These are phyloP conservation scores for Trichophyton simii DNA, from an alignment of 2,329 filamentous ascomycete species.

Conservation along the genomic window DNA sequence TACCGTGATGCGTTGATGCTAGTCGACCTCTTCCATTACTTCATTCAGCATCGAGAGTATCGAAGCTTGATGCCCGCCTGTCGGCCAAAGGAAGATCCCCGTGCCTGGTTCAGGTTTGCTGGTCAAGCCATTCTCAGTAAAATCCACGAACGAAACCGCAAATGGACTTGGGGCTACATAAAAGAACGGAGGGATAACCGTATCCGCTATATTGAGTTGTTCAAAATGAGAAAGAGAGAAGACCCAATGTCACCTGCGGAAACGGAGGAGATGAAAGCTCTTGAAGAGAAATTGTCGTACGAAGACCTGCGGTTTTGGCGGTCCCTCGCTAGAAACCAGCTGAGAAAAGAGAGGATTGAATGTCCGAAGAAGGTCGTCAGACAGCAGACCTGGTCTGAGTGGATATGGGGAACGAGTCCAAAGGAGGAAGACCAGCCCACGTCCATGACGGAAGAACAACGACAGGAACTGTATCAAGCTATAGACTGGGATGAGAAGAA, in stretches of 20 bases:
- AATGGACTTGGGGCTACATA: constrained; percentile 95
- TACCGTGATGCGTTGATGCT: constrained; percentile 97
- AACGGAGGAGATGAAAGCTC: constrained; percentile 53
- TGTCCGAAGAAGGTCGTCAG: constrained; percentile 52
- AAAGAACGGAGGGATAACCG: constrained; percentile 84
- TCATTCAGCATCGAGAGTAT: constrained; percentile 94
- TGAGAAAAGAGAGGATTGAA: constrained; percentile 87
- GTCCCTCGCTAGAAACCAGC: constrained; percentile 80
- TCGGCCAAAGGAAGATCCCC: constrained; percentile 74
- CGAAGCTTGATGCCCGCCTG: constrained; percentile 80
- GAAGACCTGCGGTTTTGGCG: constrained; percentile 97
- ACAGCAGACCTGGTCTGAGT: constrained; percentile 79
- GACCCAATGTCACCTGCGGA: constrained; percentile 57
- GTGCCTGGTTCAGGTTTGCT: constrained; percentile 85
- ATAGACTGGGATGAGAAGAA: constrained; percentile 99
- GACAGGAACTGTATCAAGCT: constrained; percentile 89
- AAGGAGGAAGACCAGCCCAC: constrained; percentile 60
- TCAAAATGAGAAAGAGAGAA: constrained; percentile 83
- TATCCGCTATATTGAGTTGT: constrained; percentile 76
- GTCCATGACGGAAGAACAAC: constrained; percentile 86
- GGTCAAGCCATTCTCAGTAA: constrained; percentile 79
- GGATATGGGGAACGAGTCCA: constrained; percentile 72
- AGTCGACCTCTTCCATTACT: constrained; percentile 96
- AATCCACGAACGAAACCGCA: constrained; percentile 84
- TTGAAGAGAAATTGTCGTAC: constrained; percentile 83